Evolutionary conservation across 495 filamentous ascomycete species (phyloP).

Genomic region (Xylaria venustula): DNA sequence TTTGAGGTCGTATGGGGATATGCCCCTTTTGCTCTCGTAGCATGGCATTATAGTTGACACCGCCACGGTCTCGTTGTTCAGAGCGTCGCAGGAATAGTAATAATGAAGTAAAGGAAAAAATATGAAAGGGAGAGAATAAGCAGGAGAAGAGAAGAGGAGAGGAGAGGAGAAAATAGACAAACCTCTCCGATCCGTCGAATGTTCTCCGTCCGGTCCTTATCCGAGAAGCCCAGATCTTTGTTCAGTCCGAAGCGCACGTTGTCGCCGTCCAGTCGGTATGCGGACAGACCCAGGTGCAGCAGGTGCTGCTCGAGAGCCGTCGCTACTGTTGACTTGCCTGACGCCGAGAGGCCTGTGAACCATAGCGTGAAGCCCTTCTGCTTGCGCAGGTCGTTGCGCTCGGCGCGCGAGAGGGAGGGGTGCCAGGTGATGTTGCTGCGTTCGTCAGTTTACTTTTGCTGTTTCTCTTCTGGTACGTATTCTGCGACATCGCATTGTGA

Average conservation of each 20-base stretch:
- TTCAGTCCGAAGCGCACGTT: constrained; percentile 98
- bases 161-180: no score
- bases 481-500: no score
- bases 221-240: constrained; percentile 92
- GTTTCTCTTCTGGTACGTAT: no score
- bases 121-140: no score
- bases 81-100: no score
- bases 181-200: constrained; percentile 93
- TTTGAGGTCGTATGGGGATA: no score
- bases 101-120: no score
- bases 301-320: constrained; percentile 95
- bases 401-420: constrained; percentile 76
- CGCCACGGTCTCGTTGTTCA: no score
- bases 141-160: no score
- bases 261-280: constrained; percentile 96
- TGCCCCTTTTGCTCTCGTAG: no score
- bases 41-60: no score
- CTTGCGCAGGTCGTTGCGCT: constrained; percentile 75
- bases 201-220: constrained; percentile 93
- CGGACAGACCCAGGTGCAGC: constrained; percentile 73
- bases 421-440: constrained; percentile 98
- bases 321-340: constrained; percentile 94
- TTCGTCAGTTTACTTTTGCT: no score
- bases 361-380: constrained; percentile 94
- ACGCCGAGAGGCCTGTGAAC: constrained; percentile 94